These are phyloP conservation scores for Trypanosoma cruzi DNA, from an alignment of 208 protist genomes.

Conservation along the genomic window DNA sequence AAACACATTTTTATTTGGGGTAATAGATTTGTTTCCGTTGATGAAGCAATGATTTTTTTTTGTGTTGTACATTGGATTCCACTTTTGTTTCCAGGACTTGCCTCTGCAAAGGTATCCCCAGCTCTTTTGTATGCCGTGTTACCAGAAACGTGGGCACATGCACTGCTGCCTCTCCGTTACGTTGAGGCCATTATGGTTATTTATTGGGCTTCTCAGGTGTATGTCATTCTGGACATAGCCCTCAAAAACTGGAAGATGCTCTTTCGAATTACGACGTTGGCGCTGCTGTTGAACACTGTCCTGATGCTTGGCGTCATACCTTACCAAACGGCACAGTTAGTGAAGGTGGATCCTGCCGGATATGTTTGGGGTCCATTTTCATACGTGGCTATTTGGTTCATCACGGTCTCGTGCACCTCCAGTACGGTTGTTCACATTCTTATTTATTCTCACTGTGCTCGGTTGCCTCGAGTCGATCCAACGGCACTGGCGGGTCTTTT, in stretches of 20 bases:
- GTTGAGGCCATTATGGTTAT: constrained; percentile 70
- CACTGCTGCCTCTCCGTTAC: constrained; percentile 18
- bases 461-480: constrained; percentile 33
- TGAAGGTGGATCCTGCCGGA: constrained; percentile 21
- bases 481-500: constrained; percentile 62
- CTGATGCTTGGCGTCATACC: constrained; percentile 60
- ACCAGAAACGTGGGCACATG: constrained; percentile 22
- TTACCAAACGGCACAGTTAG: constrained; percentile 44
- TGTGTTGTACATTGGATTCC: constrained; percentile 71
- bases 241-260: constrained; percentile 58
- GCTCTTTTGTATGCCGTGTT: constrained; percentile 25
- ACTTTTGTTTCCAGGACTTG: constrained; percentile 50
- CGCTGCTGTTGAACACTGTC: constrained; percentile 46
- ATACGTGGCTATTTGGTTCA: constrained; percentile 85
- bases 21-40: constrained; percentile 82
- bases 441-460: constrained; percentile 75
- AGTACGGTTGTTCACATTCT: constrained; percentile 84
- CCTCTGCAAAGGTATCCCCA: constrained; percentile 35
- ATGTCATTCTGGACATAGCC: constrained; percentile 53
- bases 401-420: constrained; percentile 67
- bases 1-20: constrained; percentile 87
- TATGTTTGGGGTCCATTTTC: constrained; percentile 70
- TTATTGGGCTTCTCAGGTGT: constrained; percentile 58
- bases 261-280: constrained; percentile 63
- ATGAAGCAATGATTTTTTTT: constrained; percentile 93